Evolutionary conservation across 495 filamentous ascomycete species (phyloP), one percentile per base, ranked within the genome.

Genomic region (Hypoxylon intermedium): DNA sequence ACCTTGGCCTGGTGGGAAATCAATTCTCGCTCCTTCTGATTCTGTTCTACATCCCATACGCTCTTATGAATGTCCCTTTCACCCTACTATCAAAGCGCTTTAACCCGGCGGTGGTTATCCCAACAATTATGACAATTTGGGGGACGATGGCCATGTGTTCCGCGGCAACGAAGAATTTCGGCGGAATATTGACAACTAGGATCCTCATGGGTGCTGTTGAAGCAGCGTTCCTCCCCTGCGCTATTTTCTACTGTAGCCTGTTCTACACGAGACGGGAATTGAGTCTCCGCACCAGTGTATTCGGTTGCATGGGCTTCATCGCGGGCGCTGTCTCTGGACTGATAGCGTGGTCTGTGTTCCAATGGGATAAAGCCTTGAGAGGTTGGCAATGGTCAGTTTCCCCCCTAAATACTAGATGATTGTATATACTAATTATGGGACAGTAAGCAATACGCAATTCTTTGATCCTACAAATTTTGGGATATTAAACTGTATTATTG

Each of bases 131-230:
- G 50, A 46, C 52, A 1, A 47, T 44, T n/a, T 79, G 74, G 76
- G 73, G 74, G 4, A 63, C 72, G 9, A 58, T 75, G 19, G 69
- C 76, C 5, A 63, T 77, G 3, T 69, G 70, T n/a, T 66, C 74
- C 52, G 72, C 72, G 20, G 58, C 58, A n/a, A 45, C 49, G 40
- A 63, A 60, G 54, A 70, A 59, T 18, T 60, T 54, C 31, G 54
- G 54, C 13, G 69, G 75, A 13, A 70, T 85, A 13, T 74, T 84
- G 41, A 81, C 77, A 18, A 77, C 75, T 28, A 74, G 83, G 2
- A 71, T 86, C 1, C 75, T 86, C 20, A 73, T 85, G 9, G 83
- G 84, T 3, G 74, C 72, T 4, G 76, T 78, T 23, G 84, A 85
- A 67, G 43, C 43, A 6, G 43, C 67, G 0, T 73, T 70, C 50